Base-by-base conservation (phyloP, 2,329 filamentous ascomycete genomes). In the Alternaria ethzedia region DNA sequence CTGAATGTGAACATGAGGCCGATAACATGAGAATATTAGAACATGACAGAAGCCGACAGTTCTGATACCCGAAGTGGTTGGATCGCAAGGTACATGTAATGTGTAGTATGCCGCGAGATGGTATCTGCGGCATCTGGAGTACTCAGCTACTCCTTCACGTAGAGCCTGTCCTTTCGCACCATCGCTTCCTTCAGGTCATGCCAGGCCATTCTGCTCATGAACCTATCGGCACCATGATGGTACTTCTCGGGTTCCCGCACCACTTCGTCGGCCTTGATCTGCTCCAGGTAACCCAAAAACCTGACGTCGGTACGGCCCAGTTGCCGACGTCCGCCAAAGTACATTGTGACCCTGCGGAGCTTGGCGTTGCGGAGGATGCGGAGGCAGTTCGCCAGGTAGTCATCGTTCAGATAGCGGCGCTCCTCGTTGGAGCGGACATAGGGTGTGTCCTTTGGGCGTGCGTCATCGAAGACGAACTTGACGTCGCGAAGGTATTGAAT, bases 341-440 rank as follows among this genome's bases (percentile, higher is more conserved):
- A 70, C 17, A 86, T 63, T 6, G 74, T 75, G 13, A 86, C 60
- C 23, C 76, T 81, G 23, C 81, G 79, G 8, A 86, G 77, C 30
- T 81, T 79, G 26, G 78, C 78, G 20, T 81, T 69, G 8, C 78
- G 75, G 13, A 86, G 75, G 43, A 83, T 76, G 7, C 81, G 80
- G 9, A 86, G 73, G 32, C 81, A 79, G 25, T 82, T 81, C 44
- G 83, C 78, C 44, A 86, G 70, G 41, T 82, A 77, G 9, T 82
- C 77, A 65, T 86, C 84, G 47, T 83, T 78, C 51, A 85, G 78
- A 62, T 83, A 86, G 25, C 83, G 82, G n/a, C 83, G 82, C 41
- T 82, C 74, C 59, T 85, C 81, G 52, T 78, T 74, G 51, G 72
- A 76, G 46, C 64, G 67, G 55, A 80, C 69, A 47, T 79, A 70